Evolutionary conservation across 768 basidiomycete genomes (phyloP).

Genomic region (Piloderma croceum): DNA sequence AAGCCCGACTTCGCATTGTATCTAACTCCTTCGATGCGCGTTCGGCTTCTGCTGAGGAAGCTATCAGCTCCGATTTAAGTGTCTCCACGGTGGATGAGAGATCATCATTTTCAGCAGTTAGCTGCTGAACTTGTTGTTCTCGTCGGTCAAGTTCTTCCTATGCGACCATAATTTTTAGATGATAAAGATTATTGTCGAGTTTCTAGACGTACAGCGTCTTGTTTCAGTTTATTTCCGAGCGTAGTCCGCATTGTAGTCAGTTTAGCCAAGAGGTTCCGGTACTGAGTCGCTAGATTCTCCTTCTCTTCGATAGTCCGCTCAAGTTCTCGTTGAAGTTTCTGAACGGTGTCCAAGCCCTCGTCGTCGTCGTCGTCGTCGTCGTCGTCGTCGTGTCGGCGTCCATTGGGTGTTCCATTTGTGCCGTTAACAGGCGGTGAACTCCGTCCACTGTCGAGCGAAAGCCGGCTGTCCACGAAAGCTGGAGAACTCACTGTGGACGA

Average conservation of each 20-base stretch:
- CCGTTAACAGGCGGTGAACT: constrained; percentile 30
- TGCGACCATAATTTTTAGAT: too few relatives aligned
- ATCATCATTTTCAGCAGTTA: constrained; percentile 76
- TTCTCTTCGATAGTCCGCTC: constrained; percentile 77
- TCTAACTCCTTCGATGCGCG: constrained; percentile 67
- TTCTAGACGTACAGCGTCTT: constrained; percentile 98
- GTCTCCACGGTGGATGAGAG: constrained; percentile 67
- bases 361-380: constrained; percentile 34
- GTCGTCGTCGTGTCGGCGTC: constrained; percentile 27
- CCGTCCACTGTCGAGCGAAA: constrained; percentile 46
- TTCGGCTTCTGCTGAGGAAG: constrained; percentile 71
- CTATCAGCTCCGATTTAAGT: constrained; percentile 72
- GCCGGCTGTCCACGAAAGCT: constrained; percentile 26
- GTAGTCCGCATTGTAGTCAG: constrained; percentile 90
- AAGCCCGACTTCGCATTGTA: constrained; percentile 52
- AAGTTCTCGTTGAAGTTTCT: constrained; percentile 69
- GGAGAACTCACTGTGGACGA: constrained; percentile 8
- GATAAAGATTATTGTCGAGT: constrained; percentile 1
- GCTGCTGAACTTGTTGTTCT: constrained; percentile 74
- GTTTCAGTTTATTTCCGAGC: constrained; percentile 88
- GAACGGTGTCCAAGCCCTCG: constrained; percentile 43
- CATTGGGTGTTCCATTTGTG: constrained; percentile 26
- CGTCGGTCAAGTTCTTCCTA: constrained; percentile 98
- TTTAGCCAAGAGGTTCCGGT: constrained; percentile 80
- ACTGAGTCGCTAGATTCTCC: constrained; percentile 80